Evolutionary conservation across 148 eudicot species (phyloP), one percentile per base, ranked within the genome.

Genomic region (Dysphania ambrosioides): DNA sequence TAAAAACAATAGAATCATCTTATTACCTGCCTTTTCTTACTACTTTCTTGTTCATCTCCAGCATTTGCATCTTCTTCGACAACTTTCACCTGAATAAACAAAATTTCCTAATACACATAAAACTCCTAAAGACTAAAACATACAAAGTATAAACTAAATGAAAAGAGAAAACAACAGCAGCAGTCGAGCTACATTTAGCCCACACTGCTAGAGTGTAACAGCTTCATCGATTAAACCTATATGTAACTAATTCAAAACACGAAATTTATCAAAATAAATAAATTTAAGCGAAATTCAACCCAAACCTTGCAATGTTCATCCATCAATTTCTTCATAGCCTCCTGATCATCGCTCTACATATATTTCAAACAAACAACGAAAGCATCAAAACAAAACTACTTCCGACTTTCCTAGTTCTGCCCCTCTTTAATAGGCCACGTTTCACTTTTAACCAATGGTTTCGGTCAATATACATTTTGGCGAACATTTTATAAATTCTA

Each of bases 341-440:
- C 89, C 64, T 89, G 85, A 78, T 93, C 96, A 77, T 75, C 72
- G 75, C 76, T 77, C 98, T 93, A 47, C 55, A 51, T 47, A 1
- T 4, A 63, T 27, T 59, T 3, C 27, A 58, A 40, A 31, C 56
- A 44, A 68, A 63, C 64, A 60, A 47, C 16, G 15, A 47, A 44
- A 47, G 4, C 15, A 19, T 15, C 51, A 47, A 47, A 15, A 47
- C 15, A 12, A 47, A n/a, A n/a, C n/a, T n/a, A n/a, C n/a, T n/a
- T n/a, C n/a, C n/a, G n/a, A n/a, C n/a, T n/a, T 15, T 9, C 2
- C 47, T 42, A 42, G 9, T 42, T 9, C 9, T 15, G 13, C 13
- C 51, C 51, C 0, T 47, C 51, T 47, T 44, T 44, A 13, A 44
- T 3, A 44, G 2, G 21, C 19, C 51, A 47, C 51, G 3, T 47